Conservation (phyloP, 2,329 filamentous ascomycete genomes). For the Ophiostoma sp. region DNA sequence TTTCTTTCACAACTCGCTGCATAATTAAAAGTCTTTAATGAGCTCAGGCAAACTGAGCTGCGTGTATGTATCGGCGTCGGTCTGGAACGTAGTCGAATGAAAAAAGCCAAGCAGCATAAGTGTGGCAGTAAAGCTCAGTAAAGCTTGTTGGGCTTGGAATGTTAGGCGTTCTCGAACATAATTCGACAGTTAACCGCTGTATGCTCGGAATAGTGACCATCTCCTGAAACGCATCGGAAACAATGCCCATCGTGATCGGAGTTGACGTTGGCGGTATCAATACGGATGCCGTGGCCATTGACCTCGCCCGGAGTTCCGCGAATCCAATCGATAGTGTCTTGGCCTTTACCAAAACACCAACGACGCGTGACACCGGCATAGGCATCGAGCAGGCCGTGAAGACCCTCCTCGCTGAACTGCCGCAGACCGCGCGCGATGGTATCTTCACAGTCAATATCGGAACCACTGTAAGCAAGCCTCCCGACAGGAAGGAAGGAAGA, state of each 20-base stretch:
- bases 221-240: too few species aligned
- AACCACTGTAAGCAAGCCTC: neutral
- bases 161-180: too few species aligned
- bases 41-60: too few species aligned
- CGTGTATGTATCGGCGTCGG: too few species aligned
- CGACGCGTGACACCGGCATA: neutral
- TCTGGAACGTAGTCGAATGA: too few species aligned
- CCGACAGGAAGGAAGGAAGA: neutral
- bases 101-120: too few species aligned
- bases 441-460: neutral
- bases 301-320: neutral
- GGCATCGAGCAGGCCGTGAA: conserved; percentile 2
- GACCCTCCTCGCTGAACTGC: neutral
- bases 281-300: conserved; percentile 6
- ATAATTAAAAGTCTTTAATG: too few species aligned
- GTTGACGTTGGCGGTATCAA: conserved; percentile 5
- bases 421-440: neutral
- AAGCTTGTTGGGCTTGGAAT: too few species aligned
- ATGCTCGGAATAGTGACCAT: too few species aligned
- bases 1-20: neutral
- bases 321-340: neutral
- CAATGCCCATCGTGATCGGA: neutral
- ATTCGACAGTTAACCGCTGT: too few species aligned
- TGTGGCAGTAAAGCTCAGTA: too few species aligned
- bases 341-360: neutral